Evolutionary conservation across 2,329 filamentous ascomycete genomes (phyloP).

Genomic region (Trichoderma koningiopsis): DNA sequence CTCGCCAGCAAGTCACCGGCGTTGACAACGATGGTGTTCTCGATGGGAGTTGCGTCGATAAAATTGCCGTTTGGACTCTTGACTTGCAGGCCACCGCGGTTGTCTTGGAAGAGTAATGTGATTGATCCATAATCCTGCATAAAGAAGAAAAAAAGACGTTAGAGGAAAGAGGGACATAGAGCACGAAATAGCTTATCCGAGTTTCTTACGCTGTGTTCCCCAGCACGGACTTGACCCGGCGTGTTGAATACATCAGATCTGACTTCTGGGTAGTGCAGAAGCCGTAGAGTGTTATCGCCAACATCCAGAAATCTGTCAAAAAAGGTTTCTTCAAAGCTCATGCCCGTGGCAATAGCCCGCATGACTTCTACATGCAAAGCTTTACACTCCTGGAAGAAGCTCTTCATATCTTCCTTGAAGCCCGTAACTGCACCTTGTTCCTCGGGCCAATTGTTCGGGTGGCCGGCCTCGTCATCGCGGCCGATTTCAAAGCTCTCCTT

Average conservation of each 20-base stretch:
- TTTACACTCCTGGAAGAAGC: slow-evolving; percentile 76
- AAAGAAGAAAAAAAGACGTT: neutral
- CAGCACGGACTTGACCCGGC: slow-evolving; percentile 72
- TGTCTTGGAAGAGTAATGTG: slow-evolving; percentile 65
- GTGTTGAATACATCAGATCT: slow-evolving; percentile 67
- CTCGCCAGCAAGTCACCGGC: slow-evolving; percentile 82
- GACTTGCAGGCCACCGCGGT: slow-evolving; percentile 57
- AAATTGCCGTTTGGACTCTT: slow-evolving; percentile 75
- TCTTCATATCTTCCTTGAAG: slow-evolving; percentile 73
- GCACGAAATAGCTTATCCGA: neutral
- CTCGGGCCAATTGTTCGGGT: slow-evolving; percentile 77
- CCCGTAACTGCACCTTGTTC: slow-evolving; percentile 43
- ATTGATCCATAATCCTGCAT: slow-evolving; percentile 59
- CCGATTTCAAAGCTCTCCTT: slow-evolving; percentile 70
- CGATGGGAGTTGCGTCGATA: slow-evolving; percentile 80
- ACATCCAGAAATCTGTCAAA: slow-evolving; percentile 75
- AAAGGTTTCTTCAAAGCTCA: slow-evolving; percentile 70
- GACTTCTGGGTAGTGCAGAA: slow-evolving; percentile 77
- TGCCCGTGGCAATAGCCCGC: slow-evolving; percentile 80
- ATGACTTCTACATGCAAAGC: slow-evolving; percentile 75
- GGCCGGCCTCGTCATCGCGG: slow-evolving; percentile 57
- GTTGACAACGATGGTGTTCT: slow-evolving; percentile 82
- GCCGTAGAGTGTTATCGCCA: slow-evolving; percentile 70
- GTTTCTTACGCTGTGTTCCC: slow-evolving; percentile 65
- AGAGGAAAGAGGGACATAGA: neutral